Conservation (phyloP, 306 rosid species). For the Cicer judaicum region DNA sequence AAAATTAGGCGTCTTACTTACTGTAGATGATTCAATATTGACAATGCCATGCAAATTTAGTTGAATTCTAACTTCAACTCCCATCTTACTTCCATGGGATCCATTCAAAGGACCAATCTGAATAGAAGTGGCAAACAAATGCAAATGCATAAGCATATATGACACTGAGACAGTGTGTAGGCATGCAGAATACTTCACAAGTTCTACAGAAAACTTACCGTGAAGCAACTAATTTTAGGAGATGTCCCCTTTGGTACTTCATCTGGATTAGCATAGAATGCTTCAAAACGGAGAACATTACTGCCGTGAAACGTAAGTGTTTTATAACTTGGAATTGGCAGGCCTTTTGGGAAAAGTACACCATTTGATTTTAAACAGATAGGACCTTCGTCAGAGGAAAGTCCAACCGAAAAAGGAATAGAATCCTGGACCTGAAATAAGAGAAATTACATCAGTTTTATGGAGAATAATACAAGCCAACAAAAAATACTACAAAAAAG, state of each 20-base stretch:
- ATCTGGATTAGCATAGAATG: conserved; percentile 65
- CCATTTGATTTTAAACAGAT: conserved; percentile 55
- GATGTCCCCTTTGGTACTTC: conserved; percentile 69
- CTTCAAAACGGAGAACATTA: conserved; percentile 68
- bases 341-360: conserved; percentile 79
- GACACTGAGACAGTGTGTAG: conserved; percentile 15
- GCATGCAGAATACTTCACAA: conserved; percentile 7
- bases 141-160: conserved; percentile 13
- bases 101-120: conserved; percentile 82
- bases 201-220: conserved; percentile 54
- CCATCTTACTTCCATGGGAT: conserved; percentile 51
- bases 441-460: conserved; percentile 32
- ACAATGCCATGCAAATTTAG: conserved; percentile 75
- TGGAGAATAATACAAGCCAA: conserved; percentile 25
- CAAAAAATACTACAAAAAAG: not conserved
- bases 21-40: conserved; percentile 71
- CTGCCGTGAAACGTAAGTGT: conserved; percentile 58
- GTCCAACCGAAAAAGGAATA: conserved; percentile 78
- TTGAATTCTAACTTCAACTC: conserved; percentile 67
- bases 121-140: conserved; percentile 15
- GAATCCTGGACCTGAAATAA: conserved; percentile 75
- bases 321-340: conserved; percentile 79
- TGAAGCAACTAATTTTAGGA: conserved; percentile 72
- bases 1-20: conserved; percentile 52
- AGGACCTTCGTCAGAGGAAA: conserved; percentile 67